phyloP scores from a whole-genome alignment of 805 yeast genomes.

The Candida palmyrensis region DNA sequence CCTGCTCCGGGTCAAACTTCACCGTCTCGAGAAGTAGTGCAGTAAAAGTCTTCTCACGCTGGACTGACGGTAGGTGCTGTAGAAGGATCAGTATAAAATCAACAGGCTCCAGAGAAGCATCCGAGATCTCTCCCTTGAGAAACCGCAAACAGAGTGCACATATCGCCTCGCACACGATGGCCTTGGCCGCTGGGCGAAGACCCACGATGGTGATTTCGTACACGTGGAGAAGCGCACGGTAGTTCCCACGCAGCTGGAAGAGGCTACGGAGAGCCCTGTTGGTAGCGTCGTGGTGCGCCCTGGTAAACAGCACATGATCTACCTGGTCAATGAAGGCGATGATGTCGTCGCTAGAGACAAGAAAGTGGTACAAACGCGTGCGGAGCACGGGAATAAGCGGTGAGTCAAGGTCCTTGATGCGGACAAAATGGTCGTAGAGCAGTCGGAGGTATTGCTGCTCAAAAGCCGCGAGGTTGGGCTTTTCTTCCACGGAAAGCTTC shows the following conservation, averaged over 20 bases:
- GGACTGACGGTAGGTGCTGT: slow-evolving; percentile 11
- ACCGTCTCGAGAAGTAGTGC: slow-evolving; percentile 27
- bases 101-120: slow-evolving; percentile 1
- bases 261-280: slow-evolving; percentile 1
- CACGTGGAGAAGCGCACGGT: slow-evolving; percentile 2
- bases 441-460: no score
- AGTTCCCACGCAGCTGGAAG: not conserved
- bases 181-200: slow-evolving; percentile 3
- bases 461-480: no score
- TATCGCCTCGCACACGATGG: slow-evolving; percentile 3
- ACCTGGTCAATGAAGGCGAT: slow-evolving; percentile 9
- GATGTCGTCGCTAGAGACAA: slow-evolving; percentile 6
- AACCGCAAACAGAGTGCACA: slow-evolving; percentile 1
- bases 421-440: no score
- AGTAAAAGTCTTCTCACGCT: slow-evolving; percentile 21
- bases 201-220: not conserved
- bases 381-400: no score
- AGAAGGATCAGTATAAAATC: slow-evolving; percentile 3
- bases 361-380: no score
- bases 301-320: slow-evolving; percentile 2
- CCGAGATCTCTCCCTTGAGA: not conserved
- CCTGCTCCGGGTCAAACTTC: slow-evolving; percentile 20
- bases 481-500: no score
- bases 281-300: slow-evolving; percentile 2
- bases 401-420: no score